Evolutionary conservation across 768 basidiomycete species (phyloP), one percentile per base, ranked within the genome.

Genomic region (Calvatia gigantea): DNA sequence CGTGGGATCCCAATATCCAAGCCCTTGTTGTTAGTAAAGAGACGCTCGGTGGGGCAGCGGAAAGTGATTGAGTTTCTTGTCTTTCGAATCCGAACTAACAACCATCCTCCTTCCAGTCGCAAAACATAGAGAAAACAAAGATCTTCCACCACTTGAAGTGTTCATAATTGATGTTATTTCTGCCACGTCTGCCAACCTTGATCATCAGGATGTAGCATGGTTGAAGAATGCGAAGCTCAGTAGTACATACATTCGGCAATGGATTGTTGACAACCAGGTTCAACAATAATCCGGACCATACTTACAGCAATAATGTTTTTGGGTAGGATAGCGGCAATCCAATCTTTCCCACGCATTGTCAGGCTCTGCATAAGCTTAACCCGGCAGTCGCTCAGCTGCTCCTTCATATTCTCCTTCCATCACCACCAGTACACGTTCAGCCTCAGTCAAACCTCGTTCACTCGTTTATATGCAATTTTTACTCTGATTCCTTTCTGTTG

Each of bases 111-210:
- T 27, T n/a, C 17, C 62, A 94, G 92, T 95, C 66, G 83, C 84
- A 43, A 73, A 73, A 33, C 75, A 81, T 53, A 80, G 92, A 17
- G 69, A 65, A n/a, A 75, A 75, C 60, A 77, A 83, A 28, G 65
- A 60, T 6, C 72, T 96, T 2, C 81, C 85, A 4, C 60, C 80
- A 2, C 79, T 96, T 42, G 70, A 80, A 45, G 79, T 83, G 0
- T 91, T 86, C 65, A 75, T 92, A 35, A 96, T 98, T 64, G 91
- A 95, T 67, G 93, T 98, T 60, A 94, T 98, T 57, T 91, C 89
- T 0, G 70, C 86, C 42, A 80, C 79, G 29, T 77, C 76, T 3
- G 71, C 79, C 17, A 82, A 74, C 53, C 69, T 90, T 23, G 84
- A 84, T 46, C 77, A 79, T 46, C 81, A 80, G 19, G 90, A 95